phyloP scores from a whole-genome alignment of 2,329 filamentous ascomycete species.

The Colletotrichum navitas region DNA sequence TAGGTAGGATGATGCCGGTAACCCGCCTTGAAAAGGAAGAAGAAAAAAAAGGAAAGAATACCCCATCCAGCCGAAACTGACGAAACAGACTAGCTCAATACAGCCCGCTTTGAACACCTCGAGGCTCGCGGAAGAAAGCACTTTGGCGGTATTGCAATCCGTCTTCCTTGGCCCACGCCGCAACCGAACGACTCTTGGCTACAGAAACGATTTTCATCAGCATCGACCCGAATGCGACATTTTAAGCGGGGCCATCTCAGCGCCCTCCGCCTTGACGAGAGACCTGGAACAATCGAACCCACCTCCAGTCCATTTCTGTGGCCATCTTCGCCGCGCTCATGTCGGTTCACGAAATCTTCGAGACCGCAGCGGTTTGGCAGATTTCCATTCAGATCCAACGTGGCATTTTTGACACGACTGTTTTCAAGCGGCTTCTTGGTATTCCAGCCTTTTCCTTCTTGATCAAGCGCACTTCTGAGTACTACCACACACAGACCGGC shows the following conservation, averaged over 20 bases:
- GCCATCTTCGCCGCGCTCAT: conserved; percentile 20
- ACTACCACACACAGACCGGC: not conserved
- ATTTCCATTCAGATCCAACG: conserved; percentile 5
- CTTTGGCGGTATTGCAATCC: not conserved
- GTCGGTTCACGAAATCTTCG: not conserved
- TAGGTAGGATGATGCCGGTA: conserved; percentile 13
- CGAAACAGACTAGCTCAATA: conserved; percentile 29
- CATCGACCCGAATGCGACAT: conserved; percentile 27
- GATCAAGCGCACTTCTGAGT: not conserved
- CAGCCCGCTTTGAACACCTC: conserved; percentile 1
- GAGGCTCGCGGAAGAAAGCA: not conserved
- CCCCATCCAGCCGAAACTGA: conserved; percentile 30
- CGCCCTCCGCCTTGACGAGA: conserved; percentile 20
- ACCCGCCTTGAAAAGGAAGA: conserved; percentile 7
- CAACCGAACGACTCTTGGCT: conserved; percentile 20
- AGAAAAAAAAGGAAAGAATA: too few species aligned
- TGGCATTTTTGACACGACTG: conserved; percentile 5
- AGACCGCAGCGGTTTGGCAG: conserved; percentile 1
- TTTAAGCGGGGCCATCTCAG: conserved; percentile 22
- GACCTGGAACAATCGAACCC: conserved; percentile 5
- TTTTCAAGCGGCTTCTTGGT: not conserved
- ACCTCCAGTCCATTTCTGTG: not conserved
- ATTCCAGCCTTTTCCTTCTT: not conserved
- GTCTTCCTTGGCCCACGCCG: conserved; percentile 5
- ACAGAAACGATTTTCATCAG: conserved; percentile 18